Base-by-base conservation (phyloP, 345 rosid genomes). In the Brassica incana region DNA sequence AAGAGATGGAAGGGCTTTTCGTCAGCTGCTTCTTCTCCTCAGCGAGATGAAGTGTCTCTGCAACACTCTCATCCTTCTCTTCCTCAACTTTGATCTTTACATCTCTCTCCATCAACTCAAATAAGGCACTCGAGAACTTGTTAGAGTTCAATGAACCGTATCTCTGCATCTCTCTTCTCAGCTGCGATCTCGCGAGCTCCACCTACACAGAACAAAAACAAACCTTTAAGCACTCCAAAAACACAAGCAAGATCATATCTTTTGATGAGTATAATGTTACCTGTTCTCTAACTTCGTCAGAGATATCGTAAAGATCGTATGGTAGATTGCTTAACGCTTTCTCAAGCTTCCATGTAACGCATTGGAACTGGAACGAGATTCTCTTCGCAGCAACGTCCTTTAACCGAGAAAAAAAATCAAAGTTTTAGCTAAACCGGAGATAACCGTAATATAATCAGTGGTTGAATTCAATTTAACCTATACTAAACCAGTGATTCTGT, bases 211-310 rank as follows among this genome's bases (percentile, higher is more conserved):
- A 38, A 5, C 7, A 15, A 32, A 8, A 75, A 23, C 33, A 25
- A 25, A 30, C 59, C 8, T 54, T 66, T 16, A 62, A 61, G 30
- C 29, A 7, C 69, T 33, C 60, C 32, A 36, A 5, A 62, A 25
- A 40, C 65, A 72, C 36, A 23, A 36, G 25, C 58, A 36, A 54
- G 25, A 67, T 23, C 8, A 12, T 40, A 35, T 25, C 27, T 1
- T 59, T 30, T 9, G 7, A 14, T 2, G 20, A 18, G 23, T 5
- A 5, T 40, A 2, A 16, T 16, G 18, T 45, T 62, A 92, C 97
- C 96, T 91, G 97, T 77, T 95, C 99, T 67, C 81, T 84, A 45
- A 95, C 94, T 83, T 95, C 97, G 77, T 91, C 98, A 5, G 98
- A 93, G 86, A 95, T 90, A 77, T 90, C 88, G 68, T 89, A 88